Base-by-base conservation (phyloP, 2,329 filamentous ascomycete species). In the Trichoderma atroviride region DNA sequence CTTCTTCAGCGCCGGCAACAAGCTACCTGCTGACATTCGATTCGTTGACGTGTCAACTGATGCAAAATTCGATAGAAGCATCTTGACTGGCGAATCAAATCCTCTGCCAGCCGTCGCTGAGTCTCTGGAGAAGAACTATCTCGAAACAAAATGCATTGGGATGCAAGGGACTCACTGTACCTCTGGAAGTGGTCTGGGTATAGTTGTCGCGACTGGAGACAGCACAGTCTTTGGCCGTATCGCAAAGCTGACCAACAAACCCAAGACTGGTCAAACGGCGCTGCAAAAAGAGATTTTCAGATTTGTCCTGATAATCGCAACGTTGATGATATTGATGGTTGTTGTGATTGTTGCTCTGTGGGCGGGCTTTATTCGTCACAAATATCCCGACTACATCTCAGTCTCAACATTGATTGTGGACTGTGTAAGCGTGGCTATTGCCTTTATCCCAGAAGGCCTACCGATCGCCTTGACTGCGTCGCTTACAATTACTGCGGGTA, bases 401-500 rank as follows among this genome's bases (percentile, higher is more conserved):
- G 47, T 50, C 47, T 50, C 47, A 24, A 24, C 47, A 22, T 50
- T 50, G 5, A 50, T 50, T 24, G 47, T 50, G 9, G 47, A 50
- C 22, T 50, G 47, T 24, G 47, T 50, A 4, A 50, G 47, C 22
- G 47, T 50, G n/a, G 47, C 47, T 50, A 50, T 50, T 50, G 47
- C 47, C 4, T 50, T 50, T 50, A 50, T 50, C 3, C 64, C 64
- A 0, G 91, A 93, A 78, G 90, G 91, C 6, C 81, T 92, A 0
- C 90, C 91, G 0, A 89, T 93, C 62, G 90, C 90, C 0, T 80
- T 92, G 43, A 91, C 90, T 0, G 87, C 89, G 0, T 91, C 88
- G 22, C 82, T 94, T 72, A 93, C 91, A 0, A 94, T 94, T 70
- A 90, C 88, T 1, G 91, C 92, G 24, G 92, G 91, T 72, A 85